These are phyloP conservation scores for Amylocarpus encephaloides DNA, from an alignment of 2,329 filamentous ascomycete species.

Conservation along the genomic window DNA sequence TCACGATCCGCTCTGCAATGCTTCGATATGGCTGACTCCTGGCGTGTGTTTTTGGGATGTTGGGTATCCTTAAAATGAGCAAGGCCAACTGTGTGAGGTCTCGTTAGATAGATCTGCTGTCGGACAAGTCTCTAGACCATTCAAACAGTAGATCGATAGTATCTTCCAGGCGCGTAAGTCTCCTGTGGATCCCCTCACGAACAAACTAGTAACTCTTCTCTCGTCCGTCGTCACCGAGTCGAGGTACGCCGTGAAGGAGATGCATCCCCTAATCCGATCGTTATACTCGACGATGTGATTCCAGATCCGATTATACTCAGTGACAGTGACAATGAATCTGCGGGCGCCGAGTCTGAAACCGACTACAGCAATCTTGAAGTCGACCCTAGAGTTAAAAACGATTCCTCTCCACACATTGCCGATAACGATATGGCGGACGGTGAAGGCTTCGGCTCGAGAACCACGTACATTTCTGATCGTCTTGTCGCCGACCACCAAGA, in stretches of 20 bases:
- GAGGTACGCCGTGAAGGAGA: constrained; percentile 8
- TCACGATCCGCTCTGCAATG: too few relatives aligned
- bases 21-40: too few relatives aligned
- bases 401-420: constrained; percentile 10
- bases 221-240: constrained; percentile 10
- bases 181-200: constrained; percentile 1
- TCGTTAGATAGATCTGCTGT: constrained; percentile 5
- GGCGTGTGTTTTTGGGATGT: constrained; percentile 7
- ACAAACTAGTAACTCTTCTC: constrained; percentile 11
- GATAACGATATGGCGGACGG: constrained; percentile 6
- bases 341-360: constrained; percentile 15
- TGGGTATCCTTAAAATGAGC: constrained; percentile 8
- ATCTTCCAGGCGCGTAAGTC: constrained; percentile 8
- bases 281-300: constrained; percentile 11
- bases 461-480: constrained; percentile 11
- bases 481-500: constrained; percentile 10
- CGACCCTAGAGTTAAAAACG: constrained; percentile 13
- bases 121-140: constrained; percentile 7
- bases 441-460: constrained; percentile 8
- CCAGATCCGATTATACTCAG: constrained; percentile 19
- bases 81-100: constrained; percentile 6
- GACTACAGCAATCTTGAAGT: constrained; percentile 15
- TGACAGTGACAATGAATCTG: constrained; percentile 14
- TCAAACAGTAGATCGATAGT: constrained; percentile 4
- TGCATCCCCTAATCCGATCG: constrained; percentile 10